phyloP scores from a whole-genome alignment of 768 basidiomycete species.

The Tremella mesenterica region DNA sequence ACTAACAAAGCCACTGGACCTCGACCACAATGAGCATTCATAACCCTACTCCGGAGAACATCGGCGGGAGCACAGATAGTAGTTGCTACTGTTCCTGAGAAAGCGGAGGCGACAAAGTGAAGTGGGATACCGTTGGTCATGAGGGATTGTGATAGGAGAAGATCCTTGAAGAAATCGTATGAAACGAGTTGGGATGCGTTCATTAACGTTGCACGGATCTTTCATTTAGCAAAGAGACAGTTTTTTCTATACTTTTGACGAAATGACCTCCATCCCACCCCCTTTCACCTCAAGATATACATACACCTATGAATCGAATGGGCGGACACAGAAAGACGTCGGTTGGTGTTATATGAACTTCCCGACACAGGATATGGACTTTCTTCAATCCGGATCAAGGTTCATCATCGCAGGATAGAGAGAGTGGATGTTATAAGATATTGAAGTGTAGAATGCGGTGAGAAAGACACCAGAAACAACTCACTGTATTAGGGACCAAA shows the following conservation, averaged over 20 bases:
- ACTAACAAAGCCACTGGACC: conserved; percentile 21
- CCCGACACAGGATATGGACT: too few species aligned
- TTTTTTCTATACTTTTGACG: too few species aligned
- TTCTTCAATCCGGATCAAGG: too few species aligned
- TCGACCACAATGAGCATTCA: conserved; percentile 26
- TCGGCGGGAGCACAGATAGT: conserved; percentile 43
- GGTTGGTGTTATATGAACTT: too few species aligned
- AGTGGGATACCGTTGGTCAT: conserved; percentile 35
- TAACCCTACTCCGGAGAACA: conserved; percentile 40
- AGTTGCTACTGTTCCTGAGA: conserved; percentile 41
- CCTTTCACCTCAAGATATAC: too few species aligned
- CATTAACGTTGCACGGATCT: conserved; percentile 43
- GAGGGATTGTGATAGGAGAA: conserved; percentile 21
- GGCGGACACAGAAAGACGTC: too few species aligned
- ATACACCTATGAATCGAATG: too few species aligned
- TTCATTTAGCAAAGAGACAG: neutral
- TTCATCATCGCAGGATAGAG: too few species aligned
- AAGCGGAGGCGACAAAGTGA: conserved; percentile 38
- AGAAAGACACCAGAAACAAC: neutral
- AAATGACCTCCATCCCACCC: too few species aligned
- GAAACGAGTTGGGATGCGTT: conserved; percentile 41
- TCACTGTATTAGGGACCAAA: conserved; percentile 36
- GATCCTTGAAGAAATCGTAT: conserved; percentile 42
- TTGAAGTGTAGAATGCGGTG: neutral
- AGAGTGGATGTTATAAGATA: neutral